phyloP scores from a whole-genome alignment of 257 asterid genomes.

The Solanum piurae region DNA sequence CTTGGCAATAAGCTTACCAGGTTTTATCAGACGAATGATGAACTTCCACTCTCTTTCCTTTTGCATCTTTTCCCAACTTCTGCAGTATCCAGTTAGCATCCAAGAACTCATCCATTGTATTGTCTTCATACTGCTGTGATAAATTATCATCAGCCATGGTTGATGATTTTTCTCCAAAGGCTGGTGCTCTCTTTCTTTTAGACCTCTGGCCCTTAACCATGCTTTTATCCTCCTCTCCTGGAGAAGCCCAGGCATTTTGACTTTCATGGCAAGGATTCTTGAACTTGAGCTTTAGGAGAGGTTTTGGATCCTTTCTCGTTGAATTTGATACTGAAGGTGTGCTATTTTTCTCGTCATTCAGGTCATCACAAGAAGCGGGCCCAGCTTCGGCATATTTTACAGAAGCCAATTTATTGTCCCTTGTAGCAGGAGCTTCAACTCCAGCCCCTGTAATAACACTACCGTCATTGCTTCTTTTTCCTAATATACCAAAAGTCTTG shows the following conservation, averaged over 20 bases:
- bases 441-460: conserved; percentile 20
- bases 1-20: conserved; percentile 42
- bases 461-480: conserved; percentile 41
- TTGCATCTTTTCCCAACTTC: conserved; percentile 93
- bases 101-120: conserved; percentile 56
- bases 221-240: conserved; percentile 54
- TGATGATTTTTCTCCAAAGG: conserved; percentile 18
- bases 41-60: conserved; percentile 91
- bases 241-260: conserved; percentile 33
- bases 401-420: conserved; percentile 30
- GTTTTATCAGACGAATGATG: conserved; percentile 73
- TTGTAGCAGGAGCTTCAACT: conserved; percentile 29
- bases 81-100: conserved; percentile 97
- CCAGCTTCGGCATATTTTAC: conserved; percentile 19
- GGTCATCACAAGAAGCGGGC: conserved; percentile 23
- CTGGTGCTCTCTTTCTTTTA: conserved; percentile 64
- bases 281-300: conserved; percentile 64
- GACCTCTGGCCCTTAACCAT: conserved; percentile 88
- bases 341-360: conserved; percentile 30
- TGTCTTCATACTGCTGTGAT: conserved; percentile 36
- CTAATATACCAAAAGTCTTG: conserved; percentile 25
- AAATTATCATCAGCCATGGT: conserved; percentile 37
- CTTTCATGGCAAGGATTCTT: conserved; percentile 50
- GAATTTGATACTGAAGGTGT: conserved; percentile 22
- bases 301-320: conserved; percentile 47